Evolutionary conservation across 2,329 filamentous ascomycete genomes (phyloP), one percentile per base, ranked within the genome.

Genomic region (Fusarium graminum): DNA sequence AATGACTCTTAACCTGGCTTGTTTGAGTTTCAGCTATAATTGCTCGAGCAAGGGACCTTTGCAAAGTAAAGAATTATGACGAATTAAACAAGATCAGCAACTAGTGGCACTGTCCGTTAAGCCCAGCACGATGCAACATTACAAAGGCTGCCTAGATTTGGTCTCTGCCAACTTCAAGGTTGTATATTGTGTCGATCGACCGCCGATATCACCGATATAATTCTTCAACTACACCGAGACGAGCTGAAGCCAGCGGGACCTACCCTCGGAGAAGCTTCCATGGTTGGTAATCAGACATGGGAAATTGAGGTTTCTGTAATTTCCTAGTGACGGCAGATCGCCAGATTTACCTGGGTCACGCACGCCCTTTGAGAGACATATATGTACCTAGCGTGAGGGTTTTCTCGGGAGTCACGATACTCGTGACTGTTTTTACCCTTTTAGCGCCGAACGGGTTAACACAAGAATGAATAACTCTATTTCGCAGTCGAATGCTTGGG

Each of bases 311-410:
- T 63, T 63, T 59, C 65, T 68, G 52, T 32, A 54, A 50, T 30
- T 45, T 41, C 62, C 60, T 63, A 50, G 38, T 12, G 28, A 47
- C 34, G 41, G 45, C 47, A 65, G 49, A 46, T 63, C 47, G 28
- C 22, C 32, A 29, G 29, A 34, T 43, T 39, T 5, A 22, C 29
- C 39, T 42, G 45, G 50, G 51, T 61, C 45, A 61, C 59, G 42
- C 64, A 61, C 65, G 65, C 65, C 65, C 55, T 67, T 65, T 57
- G 34, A 36, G 42, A 43, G 65, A 68, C 65, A 65, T 28, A 32
- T 44, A 51, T 49, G 60, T 62, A 62, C 34, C 39, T 59, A 58
- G 52, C 32, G 63, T 64, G 61, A 52, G 59, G 42, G 42, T 52
- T 64, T 64, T 63, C 28, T 63, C 28, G 28, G 34, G n/a, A 32